Percentiles rank a stretch among this genome's conserved stretches.
Evolutionary conservation across 208 protist genomes (phyloP).

Genomic region (Perkinsela sp.): DNA sequence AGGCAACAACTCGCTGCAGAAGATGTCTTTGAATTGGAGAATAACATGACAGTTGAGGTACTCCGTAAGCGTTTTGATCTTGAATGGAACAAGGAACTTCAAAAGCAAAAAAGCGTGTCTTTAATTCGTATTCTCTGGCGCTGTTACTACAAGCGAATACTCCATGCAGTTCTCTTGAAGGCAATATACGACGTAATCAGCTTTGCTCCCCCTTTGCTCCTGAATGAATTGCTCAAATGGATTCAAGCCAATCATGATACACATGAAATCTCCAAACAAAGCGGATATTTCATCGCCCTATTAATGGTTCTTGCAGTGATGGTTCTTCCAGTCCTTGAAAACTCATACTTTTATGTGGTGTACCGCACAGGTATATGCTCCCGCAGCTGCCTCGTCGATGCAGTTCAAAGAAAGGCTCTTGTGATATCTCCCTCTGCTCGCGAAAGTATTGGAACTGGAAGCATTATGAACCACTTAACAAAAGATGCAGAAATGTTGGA

Average conservation of each 20-base stretch:
- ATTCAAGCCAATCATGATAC: neutral
- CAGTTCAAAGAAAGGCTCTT: conserved; percentile 13
- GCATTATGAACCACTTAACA: conserved; percentile 18
- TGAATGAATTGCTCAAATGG: neutral
- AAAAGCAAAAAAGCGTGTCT: neutral
- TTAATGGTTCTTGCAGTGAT: conserved; percentile 1
- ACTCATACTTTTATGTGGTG: conserved; percentile 4
- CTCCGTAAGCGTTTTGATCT: neutral
- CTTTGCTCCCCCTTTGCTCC: neutral
- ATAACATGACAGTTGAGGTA: neutral
- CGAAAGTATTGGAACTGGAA: conserved; percentile 9
- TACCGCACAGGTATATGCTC: conserved; percentile 4
- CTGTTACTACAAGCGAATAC: neutral
- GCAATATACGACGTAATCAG: neutral
- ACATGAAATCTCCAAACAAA: neutral
- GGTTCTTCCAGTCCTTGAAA: conserved; percentile 1
- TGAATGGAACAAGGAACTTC: neutral
- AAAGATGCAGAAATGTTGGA: conserved; percentile 12
- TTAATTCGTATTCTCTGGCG: neutral
- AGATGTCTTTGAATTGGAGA: neutral
- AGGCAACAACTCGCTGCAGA: neutral
- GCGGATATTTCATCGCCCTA: neutral
- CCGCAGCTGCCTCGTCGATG: conserved; percentile 7
- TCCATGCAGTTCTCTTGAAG: neutral
- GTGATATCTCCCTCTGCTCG: conserved; percentile 2